Percentiles rank a stretch among this genome's conserved stretches.
Evolutionary conservation across 2,329 filamentous ascomycete species (phyloP).

Genomic region (Fusarium pseudograminearum): DNA sequence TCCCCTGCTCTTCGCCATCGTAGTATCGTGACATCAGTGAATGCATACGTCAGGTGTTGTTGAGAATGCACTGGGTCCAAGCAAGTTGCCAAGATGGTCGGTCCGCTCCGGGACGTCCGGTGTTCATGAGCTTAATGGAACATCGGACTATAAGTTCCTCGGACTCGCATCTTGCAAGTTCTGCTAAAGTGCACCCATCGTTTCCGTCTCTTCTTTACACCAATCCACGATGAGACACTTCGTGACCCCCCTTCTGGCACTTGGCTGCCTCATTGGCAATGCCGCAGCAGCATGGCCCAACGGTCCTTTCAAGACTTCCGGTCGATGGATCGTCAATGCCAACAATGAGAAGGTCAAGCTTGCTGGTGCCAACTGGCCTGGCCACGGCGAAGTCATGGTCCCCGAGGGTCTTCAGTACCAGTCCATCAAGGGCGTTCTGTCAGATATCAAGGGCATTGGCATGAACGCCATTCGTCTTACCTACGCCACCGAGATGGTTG

Average conservation of each 20-base stretch:
- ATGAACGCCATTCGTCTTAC: slow-evolving; percentile 74
- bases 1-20: not conserved
- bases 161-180: accelerated
- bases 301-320: slow-evolving; percentile 55
- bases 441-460: slow-evolving; percentile 68
- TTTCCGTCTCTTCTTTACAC: accelerated
- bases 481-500: slow-evolving; percentile 73
- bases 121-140: not conserved
- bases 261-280: slow-evolving; percentile 17
- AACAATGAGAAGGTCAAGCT: slow-evolving; percentile 56
- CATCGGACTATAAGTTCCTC: slow-evolving; percentile 3
- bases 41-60: slow-evolving; percentile 20
- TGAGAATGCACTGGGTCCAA: not conserved
- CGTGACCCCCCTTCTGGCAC: slow-evolving; percentile 6
- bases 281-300: slow-evolving; percentile 38
- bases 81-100: slow-evolving; percentile 1
- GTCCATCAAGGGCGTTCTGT: slow-evolving; percentile 66
- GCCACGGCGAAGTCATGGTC: slow-evolving; percentile 71
- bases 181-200: no score
- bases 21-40: not conserved
- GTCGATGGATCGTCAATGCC: slow-evolving; percentile 58
- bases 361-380: slow-evolving; percentile 72
- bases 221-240: slow-evolving; percentile 3
- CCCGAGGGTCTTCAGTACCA: slow-evolving; percentile 73
- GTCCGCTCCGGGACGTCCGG: slow-evolving; percentile 16